Percentiles rank a stretch among this genome's conserved stretches.
Conservation (phyloP, 352 stramenopile species). For the Phytophthora litchii region DNA sequence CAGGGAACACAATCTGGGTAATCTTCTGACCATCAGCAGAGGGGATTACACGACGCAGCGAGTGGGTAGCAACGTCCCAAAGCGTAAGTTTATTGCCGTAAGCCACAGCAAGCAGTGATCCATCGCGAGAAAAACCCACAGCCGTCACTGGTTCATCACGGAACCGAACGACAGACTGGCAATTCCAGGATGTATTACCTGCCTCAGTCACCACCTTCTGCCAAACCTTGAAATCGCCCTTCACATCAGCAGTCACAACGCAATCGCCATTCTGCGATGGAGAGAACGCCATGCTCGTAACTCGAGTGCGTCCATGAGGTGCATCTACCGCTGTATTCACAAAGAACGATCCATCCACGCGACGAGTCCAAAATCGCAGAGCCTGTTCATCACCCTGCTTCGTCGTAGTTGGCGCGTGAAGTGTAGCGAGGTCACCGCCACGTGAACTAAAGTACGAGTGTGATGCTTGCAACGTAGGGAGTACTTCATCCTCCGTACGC, state of each 20-base stretch:
- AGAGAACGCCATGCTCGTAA: slow-evolving; percentile 68
- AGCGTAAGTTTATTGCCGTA: slow-evolving; percentile 85
- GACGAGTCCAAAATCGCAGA: slow-evolving; percentile 80
- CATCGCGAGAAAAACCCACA: slow-evolving; percentile 74
- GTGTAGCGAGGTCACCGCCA: slow-evolving; percentile 61
- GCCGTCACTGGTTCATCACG: slow-evolving; percentile 71
- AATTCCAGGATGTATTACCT: slow-evolving; percentile 60
- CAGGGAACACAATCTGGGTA: slow-evolving; percentile 63
- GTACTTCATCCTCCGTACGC: slow-evolving; percentile 68
- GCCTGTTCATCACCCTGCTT: slow-evolving; percentile 54
- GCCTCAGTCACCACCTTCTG: slow-evolving; percentile 38
- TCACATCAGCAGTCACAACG: slow-evolving; percentile 68
- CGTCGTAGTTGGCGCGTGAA: slow-evolving; percentile 46
- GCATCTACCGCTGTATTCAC: slow-evolving; percentile 84
- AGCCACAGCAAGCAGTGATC: slow-evolving; percentile 83
- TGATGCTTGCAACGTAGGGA: slow-evolving; percentile 59
- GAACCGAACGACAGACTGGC: slow-evolving; percentile 81
- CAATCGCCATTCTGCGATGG: slow-evolving; percentile 42
- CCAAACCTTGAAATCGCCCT: slow-evolving; percentile 87
- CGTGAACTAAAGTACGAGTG: slow-evolving; percentile 58
- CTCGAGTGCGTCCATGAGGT: slow-evolving; percentile 59
- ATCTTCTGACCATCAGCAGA: slow-evolving; percentile 66
- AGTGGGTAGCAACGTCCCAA: slow-evolving; percentile 82
- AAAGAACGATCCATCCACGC: slow-evolving; percentile 76
- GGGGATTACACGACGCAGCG: slow-evolving; percentile 74